phyloP scores from a whole-genome alignment of 768 basidiomycete species.

The Auriscalpium vulgare region DNA sequence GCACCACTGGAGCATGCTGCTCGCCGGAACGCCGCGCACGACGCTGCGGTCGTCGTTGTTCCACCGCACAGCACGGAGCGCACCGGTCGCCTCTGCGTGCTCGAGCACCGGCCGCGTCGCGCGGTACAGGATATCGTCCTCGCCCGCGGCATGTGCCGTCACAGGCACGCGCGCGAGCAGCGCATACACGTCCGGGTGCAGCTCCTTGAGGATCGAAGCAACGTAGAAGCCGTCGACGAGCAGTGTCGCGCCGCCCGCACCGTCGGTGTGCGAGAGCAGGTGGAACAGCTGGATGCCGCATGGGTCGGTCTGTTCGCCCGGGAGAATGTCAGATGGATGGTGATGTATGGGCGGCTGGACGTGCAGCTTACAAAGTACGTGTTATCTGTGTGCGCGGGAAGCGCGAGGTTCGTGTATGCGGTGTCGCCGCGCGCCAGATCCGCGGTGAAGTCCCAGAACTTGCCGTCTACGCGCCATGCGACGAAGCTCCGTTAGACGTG shows the following conservation, averaged over 20 bases:
- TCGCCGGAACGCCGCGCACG: constrained; percentile 50
- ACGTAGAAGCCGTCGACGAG: constrained; percentile 95
- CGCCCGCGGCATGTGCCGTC: constrained; percentile 87
- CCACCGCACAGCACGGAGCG: constrained; percentile 78
- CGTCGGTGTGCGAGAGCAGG: constrained; percentile 74
- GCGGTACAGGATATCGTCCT: constrained; percentile 44
- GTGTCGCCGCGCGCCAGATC: constrained; percentile 88
- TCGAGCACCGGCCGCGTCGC: constrained; percentile 64
- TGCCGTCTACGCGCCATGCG: constrained; percentile 53
- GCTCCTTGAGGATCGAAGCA: constrained; percentile 67
- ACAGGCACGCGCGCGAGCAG: constrained; percentile 62
- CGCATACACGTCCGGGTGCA: constrained; percentile 63
- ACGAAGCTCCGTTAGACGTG: constrained; percentile 2
- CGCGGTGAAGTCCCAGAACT: constrained; percentile 96
- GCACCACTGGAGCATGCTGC: constrained; percentile 69
- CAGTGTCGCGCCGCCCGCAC: constrained; percentile 80
- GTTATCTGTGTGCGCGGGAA: constrained; percentile 79
- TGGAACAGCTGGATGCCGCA: constrained; percentile 96
- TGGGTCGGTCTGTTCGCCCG: constrained; percentile 65
- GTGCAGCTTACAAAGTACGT: constrained; percentile 56
- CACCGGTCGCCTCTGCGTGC: constrained; percentile 51
- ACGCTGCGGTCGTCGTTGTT: constrained; percentile 92
- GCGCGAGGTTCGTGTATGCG: constrained; percentile 83
- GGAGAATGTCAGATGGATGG: not conserved
- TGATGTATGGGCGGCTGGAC: not conserved